These are phyloP conservation scores for Kregervanrija delftensis DNA, from an alignment of 805 yeast genomes.

Conservation along the genomic window DNA sequence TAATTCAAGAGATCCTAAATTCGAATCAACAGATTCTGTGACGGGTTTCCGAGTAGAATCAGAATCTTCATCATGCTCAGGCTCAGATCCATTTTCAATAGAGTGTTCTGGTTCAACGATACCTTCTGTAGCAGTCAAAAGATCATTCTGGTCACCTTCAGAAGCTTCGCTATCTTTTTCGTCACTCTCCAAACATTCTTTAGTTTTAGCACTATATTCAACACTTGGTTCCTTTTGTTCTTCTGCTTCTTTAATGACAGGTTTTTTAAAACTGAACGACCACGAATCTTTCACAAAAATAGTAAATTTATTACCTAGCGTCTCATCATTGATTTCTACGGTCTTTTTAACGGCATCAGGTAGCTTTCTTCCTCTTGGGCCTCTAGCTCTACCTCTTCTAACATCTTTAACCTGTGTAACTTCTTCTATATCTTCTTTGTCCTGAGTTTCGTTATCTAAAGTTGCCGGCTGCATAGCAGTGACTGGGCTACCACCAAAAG, in stretches of 20 bases:
- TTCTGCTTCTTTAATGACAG: not conserved
- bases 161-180: not conserved
- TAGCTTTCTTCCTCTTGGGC: constrained; percentile 67
- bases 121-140: too few relatives aligned
- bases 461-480: constrained; percentile 10
- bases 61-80: not conserved
- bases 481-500: constrained; percentile 6
- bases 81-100: not conserved
- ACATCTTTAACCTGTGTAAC: constrained; percentile 25
- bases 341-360: constrained; percentile 50
- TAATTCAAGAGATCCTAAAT: too few relatives aligned
- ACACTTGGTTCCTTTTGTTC: not conserved
- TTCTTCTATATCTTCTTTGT: constrained; percentile 6
- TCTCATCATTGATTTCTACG: constrained; percentile 29
- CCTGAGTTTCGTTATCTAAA: constrained; percentile 5
- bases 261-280: constrained; percentile 21
- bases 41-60: not conserved
- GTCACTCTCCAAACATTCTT: not conserved
- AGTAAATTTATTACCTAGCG: constrained; percentile 26
- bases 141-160: not conserved
- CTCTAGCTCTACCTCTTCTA: constrained; percentile 52
- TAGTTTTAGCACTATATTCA: not conserved
- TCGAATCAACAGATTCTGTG: too few relatives aligned
- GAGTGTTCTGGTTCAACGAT: too few relatives aligned
- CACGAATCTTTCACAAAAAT: constrained; percentile 32